Evolutionary conservation across 495 filamentous ascomycete species (phyloP).

Genomic region (Stereocaulon alpinum): DNA sequence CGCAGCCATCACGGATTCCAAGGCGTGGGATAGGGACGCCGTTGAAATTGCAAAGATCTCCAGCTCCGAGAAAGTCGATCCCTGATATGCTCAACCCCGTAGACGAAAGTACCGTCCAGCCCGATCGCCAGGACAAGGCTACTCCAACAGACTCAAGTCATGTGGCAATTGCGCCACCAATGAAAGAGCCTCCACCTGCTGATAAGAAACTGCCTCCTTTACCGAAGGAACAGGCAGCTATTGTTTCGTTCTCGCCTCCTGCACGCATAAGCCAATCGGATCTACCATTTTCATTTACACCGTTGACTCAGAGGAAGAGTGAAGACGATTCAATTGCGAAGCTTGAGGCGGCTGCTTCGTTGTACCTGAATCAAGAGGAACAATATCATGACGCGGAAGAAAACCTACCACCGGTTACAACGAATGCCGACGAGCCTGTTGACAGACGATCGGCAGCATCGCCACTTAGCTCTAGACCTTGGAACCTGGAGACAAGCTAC

Average conservation of each 20-base stretch:
- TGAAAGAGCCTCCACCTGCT: neutral
- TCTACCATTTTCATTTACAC: slow-evolving; percentile 17
- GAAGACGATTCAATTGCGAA: neutral
- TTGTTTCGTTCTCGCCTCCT: slow-evolving; percentile 12
- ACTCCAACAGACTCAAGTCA: too few species aligned
- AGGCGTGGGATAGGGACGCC: neutral
- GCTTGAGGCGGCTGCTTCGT: slow-evolving; percentile 1
- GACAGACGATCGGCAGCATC: slow-evolving; percentile 12
- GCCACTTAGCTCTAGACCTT: slow-evolving; percentile 19
- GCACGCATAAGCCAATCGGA: neutral
- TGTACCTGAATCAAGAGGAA: neutral
- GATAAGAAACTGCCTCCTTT: slow-evolving; percentile 11
- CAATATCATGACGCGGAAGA: neutral
- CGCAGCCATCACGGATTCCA: neutral
- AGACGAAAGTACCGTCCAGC: neutral
- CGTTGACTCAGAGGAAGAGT: slow-evolving; percentile 10
- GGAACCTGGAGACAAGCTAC: slow-evolving; percentile 23
- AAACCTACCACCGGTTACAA: neutral
- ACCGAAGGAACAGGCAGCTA: slow-evolving; percentile 1
- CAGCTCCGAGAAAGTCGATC: neutral
- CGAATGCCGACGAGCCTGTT: neutral
- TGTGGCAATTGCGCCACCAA: neutral
- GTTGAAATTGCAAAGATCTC: neutral
- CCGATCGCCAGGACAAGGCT: neutral
- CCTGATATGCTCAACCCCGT: neutral